Base-by-base conservation (phyloP, 257 asterid species). In the Jaltomata sinuosa region DNA sequence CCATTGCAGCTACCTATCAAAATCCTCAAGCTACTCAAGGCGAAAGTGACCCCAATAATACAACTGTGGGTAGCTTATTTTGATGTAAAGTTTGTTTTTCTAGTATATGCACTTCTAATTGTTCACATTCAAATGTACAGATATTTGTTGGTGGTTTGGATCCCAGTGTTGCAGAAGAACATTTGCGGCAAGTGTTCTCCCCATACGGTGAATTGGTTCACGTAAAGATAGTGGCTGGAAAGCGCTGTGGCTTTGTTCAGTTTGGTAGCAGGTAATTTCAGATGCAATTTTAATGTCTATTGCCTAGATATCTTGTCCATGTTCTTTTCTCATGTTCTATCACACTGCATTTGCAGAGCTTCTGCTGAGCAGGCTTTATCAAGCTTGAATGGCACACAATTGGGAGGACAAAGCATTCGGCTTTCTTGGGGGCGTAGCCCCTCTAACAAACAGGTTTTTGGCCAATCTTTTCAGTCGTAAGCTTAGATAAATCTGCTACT, bases 391-490 rank as follows among this genome's bases (percentile, higher is more conserved):
- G 98, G 98, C 25, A 86, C 93, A 50, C 87, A 78, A 83, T 77
- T 95, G 85, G 98, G 98, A 78, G 97, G 93, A 36, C 97, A 92
- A 87, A 93, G 72, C 59, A 88, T 95, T 86, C 93, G 98, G 64
- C 98, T 95, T 83, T 95, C 98, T 10, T 95, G 98, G 98, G 98
- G 98, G 21, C 98, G 95, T 83, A 95, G 94, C 86, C 94, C 97
- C 85, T 93, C 98, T 72, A 95, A 88, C 95, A 95, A 92, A 87
- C 97, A 90, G 94, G 98, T 94, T 76, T 18, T 22, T 81, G 77
- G 84, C 25, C 19, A 25, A 36, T 81, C 25, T 36, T 38, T 57
- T 6, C 21, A 22, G 59, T 31, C 6, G 49, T 59, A n/a, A 36
- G 52, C 68, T 78, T 74, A 18, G 88, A 69, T 47, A 80, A 83